Evolutionary conservation across 257 asterid species (phyloP).

Genomic region (Nicotiana knightiana): DNA sequence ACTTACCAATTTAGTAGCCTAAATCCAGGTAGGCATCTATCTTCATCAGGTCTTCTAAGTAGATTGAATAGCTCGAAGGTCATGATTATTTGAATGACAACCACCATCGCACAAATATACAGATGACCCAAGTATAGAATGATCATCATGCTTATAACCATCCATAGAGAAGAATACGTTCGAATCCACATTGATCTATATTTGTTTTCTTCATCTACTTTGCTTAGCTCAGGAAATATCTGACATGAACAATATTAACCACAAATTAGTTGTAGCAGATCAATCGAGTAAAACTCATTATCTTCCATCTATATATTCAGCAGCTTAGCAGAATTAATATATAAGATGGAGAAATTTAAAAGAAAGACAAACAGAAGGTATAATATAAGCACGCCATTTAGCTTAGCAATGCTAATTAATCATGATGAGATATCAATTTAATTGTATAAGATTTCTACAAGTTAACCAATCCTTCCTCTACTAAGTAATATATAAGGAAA

Average conservation of each 20-base stretch:
- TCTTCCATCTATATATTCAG: not conserved
- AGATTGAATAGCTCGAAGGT: constrained; percentile 82
- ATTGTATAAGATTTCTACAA: not conserved
- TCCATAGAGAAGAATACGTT: constrained; percentile 79
- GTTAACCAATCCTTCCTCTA: not conserved
- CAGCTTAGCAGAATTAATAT: not conserved
- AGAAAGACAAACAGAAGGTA: not conserved
- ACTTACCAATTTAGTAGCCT: constrained; percentile 83
- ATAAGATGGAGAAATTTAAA: not conserved
- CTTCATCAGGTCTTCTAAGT: constrained; percentile 79
- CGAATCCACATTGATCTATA: constrained; percentile 92
- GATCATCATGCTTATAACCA: constrained; percentile 79
- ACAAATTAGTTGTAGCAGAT: not conserved
- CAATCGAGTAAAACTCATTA: not conserved
- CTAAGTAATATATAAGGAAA: not conserved
- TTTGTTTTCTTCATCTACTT: constrained; percentile 67
- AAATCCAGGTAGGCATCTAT: constrained; percentile 87
- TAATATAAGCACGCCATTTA: not conserved
- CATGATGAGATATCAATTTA: not conserved
- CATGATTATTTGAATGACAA: constrained; percentile 91
- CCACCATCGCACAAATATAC: constrained; percentile 89
- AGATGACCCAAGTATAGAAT: constrained; percentile 91
- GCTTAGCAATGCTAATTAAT: not conserved
- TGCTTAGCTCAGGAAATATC: constrained; percentile 60
- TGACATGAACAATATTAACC: constrained; percentile 7